Percentiles rank a stretch among this genome's conserved stretches.
Evolutionary conservation across 176 grass and related monocot species (phyloP).

Genomic region (Eragrostis nindensis): DNA sequence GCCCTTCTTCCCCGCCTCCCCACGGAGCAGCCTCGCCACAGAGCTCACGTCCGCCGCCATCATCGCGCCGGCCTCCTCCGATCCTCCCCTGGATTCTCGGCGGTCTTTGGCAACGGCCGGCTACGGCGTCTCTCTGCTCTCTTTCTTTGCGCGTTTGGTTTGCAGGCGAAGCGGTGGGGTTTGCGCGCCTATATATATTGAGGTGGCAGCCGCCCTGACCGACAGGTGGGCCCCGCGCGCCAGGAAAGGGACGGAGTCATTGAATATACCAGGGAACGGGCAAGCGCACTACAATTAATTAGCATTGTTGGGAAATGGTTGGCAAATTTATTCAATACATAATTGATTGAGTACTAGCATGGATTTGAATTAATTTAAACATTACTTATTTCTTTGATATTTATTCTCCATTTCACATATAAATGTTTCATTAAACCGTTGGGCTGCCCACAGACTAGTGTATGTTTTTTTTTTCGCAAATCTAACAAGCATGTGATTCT

Average conservation of each 20-base stretch:
- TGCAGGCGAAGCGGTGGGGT: slow-evolving; percentile 22
- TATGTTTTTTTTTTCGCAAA: no score
- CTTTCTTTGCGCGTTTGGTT: neutral
- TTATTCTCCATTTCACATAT: neutral
- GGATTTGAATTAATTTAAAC: slow-evolving; percentile 37
- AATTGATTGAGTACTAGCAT: slow-evolving; percentile 30
- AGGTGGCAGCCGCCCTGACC: neutral
- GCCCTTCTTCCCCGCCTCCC: slow-evolving; percentile 47
- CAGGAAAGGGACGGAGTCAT: slow-evolving; percentile 27
- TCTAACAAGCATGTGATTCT: no score
- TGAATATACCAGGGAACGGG: neutral
- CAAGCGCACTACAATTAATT: slow-evolving; percentile 33
- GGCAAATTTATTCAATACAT: slow-evolving; percentile 37
- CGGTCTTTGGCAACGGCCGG: slow-evolving; percentile 2
- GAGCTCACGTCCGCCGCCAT: slow-evolving; percentile 61
- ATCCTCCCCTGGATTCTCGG: neutral
- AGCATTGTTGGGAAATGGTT: slow-evolving; percentile 52
- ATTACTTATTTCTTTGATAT: neutral
- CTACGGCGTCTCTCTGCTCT: neutral
- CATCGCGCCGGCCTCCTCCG: no score
- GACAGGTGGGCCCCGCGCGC: slow-evolving; percentile 25
- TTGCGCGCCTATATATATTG: slow-evolving; percentile 40
- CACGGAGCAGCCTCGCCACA: slow-evolving; percentile 51
- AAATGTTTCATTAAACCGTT: no score
- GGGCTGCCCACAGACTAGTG: no score